A percentile compares a stretch with the other conserved stretches of the same genome.
Evolutionary conservation across 306 rosid genomes (phyloP).

Genomic region (Pterocarpus santalinus): DNA sequence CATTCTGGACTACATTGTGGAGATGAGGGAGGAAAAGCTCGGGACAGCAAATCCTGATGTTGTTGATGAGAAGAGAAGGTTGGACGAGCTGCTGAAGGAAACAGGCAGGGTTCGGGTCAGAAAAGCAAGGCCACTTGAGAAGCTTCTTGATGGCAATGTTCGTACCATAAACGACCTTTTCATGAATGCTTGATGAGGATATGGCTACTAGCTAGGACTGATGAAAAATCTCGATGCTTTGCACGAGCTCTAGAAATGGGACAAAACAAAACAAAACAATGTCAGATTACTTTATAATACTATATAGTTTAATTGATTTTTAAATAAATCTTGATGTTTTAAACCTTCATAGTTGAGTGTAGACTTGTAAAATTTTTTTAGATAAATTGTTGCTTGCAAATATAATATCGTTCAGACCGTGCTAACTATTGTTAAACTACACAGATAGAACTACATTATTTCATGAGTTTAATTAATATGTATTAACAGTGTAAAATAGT

Average conservation of each 20-base stretch:
- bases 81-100: constrained; percentile 86
- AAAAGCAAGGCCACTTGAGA: constrained; percentile 79
- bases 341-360: background rate
- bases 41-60: constrained; percentile 97
- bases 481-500: too few relatives aligned
- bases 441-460: background rate
- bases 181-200: constrained; percentile 37
- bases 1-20: constrained; percentile 77
- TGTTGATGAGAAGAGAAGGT: constrained; percentile 89
- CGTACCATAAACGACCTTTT: constrained; percentile 41
- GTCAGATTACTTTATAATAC: background rate
- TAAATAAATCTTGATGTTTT: background rate
- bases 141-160: constrained; percentile 68
- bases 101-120: constrained; percentile 78
- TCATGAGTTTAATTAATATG: too few relatives aligned
- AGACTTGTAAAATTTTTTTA: background rate
- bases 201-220: constrained; percentile 2
- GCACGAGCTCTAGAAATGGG: constrained; percentile 40
- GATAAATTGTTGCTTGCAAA: background rate
- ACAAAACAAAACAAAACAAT: background rate
- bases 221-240: constrained; percentile 37
- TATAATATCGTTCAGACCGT: background rate
- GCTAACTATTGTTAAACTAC: background rate
- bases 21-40: constrained; percentile 85
- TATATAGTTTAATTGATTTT: background rate